phyloP scores from a whole-genome alignment of 2,329 filamentous ascomycete genomes.

The Penicillium sp. region DNA sequence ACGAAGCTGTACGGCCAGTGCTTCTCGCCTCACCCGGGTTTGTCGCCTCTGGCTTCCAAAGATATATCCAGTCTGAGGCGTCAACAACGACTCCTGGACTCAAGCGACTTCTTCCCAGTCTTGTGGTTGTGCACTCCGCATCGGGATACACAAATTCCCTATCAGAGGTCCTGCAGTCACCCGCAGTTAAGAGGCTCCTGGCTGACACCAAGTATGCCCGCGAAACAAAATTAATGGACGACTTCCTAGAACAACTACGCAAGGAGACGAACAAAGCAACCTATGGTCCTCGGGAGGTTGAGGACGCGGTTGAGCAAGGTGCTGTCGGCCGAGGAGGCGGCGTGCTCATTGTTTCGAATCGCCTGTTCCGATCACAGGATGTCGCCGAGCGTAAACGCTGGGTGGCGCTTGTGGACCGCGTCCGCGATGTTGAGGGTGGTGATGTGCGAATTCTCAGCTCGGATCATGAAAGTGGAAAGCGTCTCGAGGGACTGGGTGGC shows the following conservation, averaged over 20 bases:
- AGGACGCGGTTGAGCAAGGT: constrained; percentile 77
- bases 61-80: constrained; percentile 63
- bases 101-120: constrained; percentile 67
- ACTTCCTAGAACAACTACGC: constrained; percentile 73
- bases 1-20: constrained; percentile 55
- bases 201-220: constrained; percentile 83
- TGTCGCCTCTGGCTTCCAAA: constrained; percentile 74
- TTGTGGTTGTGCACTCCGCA: constrained; percentile 73
- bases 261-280: constrained; percentile 84
- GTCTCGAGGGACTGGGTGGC: constrained; percentile 77
- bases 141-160: constrained; percentile 84
- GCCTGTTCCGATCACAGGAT: constrained; percentile 79
- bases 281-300: constrained; percentile 82
- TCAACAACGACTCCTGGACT: constrained; percentile 56
- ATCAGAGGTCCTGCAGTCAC: constrained; percentile 79
- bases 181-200: constrained; percentile 72
- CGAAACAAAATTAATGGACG: constrained; percentile 81
- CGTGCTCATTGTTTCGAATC: constrained; percentile 80
- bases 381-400: constrained; percentile 73
- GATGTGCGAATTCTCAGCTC: constrained; percentile 87
- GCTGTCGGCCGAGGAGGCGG: constrained; percentile 86
- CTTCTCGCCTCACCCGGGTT: constrained; percentile 89
- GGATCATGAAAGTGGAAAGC: constrained; percentile 87
- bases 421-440: constrained; percentile 75
- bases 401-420: constrained; percentile 81